Conservation (phyloP, 495 filamentous ascomycete species). For the Penicillium bovifimosum region DNA sequence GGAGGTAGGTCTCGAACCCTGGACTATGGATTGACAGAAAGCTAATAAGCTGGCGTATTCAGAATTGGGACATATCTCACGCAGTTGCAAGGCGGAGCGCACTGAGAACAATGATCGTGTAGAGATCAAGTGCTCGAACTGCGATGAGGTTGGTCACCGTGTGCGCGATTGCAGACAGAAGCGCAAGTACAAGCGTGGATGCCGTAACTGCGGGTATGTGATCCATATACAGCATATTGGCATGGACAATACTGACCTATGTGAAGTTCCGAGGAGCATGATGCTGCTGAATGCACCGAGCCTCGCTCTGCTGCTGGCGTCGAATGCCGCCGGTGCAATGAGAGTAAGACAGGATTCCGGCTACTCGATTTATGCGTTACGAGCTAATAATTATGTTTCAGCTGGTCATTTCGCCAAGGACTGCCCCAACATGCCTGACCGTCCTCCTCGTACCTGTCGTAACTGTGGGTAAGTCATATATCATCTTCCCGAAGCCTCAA, state of each 20-base stretch:
- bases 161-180: constrained; percentile 61
- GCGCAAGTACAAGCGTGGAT: constrained; percentile 55
- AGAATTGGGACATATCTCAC: constrained; percentile 70
- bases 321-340: constrained; percentile 74
- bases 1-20: constrained; percentile 36
- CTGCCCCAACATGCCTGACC: constrained; percentile 56
- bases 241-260: constrained; percentile 8
- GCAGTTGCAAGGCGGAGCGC: constrained; percentile 59
- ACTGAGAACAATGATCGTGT: constrained; percentile 38
- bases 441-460: constrained; percentile 48
- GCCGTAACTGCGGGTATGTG: constrained; percentile 76
- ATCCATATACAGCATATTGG: background rate
- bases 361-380: background rate
- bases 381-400: constrained; percentile 24
- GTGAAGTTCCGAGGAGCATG: constrained; percentile 52
- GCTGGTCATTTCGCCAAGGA: constrained; percentile 81
- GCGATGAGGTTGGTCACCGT: constrained; percentile 65
- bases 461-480: constrained; percentile 52
- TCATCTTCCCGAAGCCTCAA: background rate
- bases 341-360: constrained; percentile 43
- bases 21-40: background rate
- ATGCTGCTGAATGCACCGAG: constrained; percentile 57
- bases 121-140: constrained; percentile 70
- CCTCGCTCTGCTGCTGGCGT: constrained; percentile 66
- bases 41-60: background rate